Percentiles rank a stretch among this genome's conserved stretches.
phyloP scores from a whole-genome alignment of 164 flowering plant species.

The Saururus chinensis region DNA sequence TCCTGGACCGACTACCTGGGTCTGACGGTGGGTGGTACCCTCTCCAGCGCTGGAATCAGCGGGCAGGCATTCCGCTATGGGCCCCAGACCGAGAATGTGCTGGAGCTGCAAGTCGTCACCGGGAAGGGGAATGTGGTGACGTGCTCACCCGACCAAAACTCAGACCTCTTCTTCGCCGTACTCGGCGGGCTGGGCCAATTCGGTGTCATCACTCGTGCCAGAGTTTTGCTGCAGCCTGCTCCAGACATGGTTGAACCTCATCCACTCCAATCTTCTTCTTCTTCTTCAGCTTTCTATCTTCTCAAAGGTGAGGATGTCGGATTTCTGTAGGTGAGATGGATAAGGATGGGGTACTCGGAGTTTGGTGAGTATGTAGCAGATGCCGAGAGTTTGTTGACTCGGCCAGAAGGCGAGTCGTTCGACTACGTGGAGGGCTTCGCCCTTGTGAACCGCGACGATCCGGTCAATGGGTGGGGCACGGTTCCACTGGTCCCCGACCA shows the following conservation, averaged over 20 bases:
- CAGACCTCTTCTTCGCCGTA: constrained; percentile 50
- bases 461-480: constrained; percentile 59
- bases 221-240: constrained; percentile 47
- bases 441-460: constrained; percentile 63
- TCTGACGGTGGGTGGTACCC: constrained; percentile 83
- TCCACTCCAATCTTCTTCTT: constrained; percentile 58
- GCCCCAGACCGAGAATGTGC: constrained; percentile 69
- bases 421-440: constrained; percentile 87
- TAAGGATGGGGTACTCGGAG: too few species aligned
- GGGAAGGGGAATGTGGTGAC: constrained; percentile 52
- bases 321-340: too few species aligned
- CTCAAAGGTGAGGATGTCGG: constrained; percentile 23
- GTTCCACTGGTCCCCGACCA: constrained; percentile 40
- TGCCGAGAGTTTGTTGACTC: too few species aligned
- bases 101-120: constrained; percentile 80
- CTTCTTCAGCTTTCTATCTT: constrained; percentile 57
- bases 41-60: constrained; percentile 85
- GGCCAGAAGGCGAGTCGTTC: too few species aligned
- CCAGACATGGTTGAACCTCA: constrained; percentile 82
- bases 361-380: too few species aligned
- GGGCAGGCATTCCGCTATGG: constrained; percentile 84
- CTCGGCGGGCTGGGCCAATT: constrained; percentile 95
- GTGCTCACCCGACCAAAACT: constrained; percentile 40
- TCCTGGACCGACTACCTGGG: constrained; percentile 90
- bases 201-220: constrained; percentile 77